Evolutionary conservation across 192 early-diverging fungal species (phyloP).

Genomic region (Entomortierella chlamydospora): DNA sequence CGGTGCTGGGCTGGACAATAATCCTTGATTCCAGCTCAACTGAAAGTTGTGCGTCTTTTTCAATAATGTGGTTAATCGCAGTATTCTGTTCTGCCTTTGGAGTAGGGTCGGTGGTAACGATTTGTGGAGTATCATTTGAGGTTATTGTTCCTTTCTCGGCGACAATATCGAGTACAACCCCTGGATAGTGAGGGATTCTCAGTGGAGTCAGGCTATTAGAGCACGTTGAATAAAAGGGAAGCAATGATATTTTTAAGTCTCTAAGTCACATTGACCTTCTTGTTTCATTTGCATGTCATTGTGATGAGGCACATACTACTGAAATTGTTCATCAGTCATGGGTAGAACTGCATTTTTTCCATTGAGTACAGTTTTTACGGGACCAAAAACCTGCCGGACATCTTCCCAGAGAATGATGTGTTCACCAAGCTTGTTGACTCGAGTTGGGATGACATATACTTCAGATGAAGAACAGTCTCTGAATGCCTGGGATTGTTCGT

Average conservation of each 20-base stretch:
- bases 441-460: not conserved
- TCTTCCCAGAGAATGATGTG: constrained; percentile 20
- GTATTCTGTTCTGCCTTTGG: not conserved
- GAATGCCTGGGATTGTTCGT: not conserved
- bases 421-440: not conserved
- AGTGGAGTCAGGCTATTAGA: constrained; percentile 1
- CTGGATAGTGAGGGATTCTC: constrained; percentile 6
- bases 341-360: not conserved
- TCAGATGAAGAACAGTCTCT: not conserved
- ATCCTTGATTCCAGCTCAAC: too few species aligned
- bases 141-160: not conserved
- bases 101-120: not conserved
- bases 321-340: not conserved
- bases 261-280: not conserved
- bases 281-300: too few species aligned
- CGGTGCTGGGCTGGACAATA: too few species aligned
- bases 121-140: not conserved
- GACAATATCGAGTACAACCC: not conserved
- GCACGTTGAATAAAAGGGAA: not conserved
- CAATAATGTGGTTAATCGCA: too few species aligned
- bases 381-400: not conserved
- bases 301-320: too few species aligned
- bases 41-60: too few species aligned
- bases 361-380: not conserved
- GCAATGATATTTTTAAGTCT: too few species aligned